Base-by-base conservation (phyloP, 495 filamentous ascomycete species). In the Thermochaetoides thermophila region DNA sequence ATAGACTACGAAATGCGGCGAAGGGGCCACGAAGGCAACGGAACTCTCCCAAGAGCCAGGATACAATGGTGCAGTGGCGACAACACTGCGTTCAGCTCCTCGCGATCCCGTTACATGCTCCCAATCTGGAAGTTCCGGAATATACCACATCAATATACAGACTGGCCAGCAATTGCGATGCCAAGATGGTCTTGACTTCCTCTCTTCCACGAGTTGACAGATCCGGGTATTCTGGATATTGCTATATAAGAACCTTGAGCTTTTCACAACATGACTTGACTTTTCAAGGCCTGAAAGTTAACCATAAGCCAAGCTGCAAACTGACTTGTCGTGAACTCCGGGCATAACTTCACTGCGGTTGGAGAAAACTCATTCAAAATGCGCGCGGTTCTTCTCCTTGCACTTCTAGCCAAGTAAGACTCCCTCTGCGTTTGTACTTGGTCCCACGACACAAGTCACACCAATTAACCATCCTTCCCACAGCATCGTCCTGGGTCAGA, bases 401-500 rank as follows among this genome's bases (percentile, higher is more conserved):
- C n/a, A n/a, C n/a, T n/a, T n/a, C 29, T 41, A 23, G 34, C 35
- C 20, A 38, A 25, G 39, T 42, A 30, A 6, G 30, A n/a, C 7
- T 15, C 21, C 9, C 16, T 10, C n/a, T n/a, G n/a, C n/a, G n/a
- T n/a, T n/a, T 16, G 9, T 7, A 3, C 1, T 24, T 24, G 6
- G 21, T 24, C 6, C 21, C 21, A 24, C 11, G 11, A 24, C 6
- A 24, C 11, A 24, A 6, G 21, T 24, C 21, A 18, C 9, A 28
- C n/a, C 3, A 26, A 15, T 27, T n/a, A 33, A 17, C 11, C 12
- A 20, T 10, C 26, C 22, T 16, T 21, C 2, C n/a, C 6, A 16
- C 16, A 52, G 49, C 40, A 38, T 26, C 29, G 35, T 32, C 7
- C 35, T 49, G 12, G 49, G 46, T 21, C 46, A 50, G 14, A 34